Conservation (phyloP, 2,329 filamentous ascomycete genomes). For the Fusarium temperatum region DNA sequence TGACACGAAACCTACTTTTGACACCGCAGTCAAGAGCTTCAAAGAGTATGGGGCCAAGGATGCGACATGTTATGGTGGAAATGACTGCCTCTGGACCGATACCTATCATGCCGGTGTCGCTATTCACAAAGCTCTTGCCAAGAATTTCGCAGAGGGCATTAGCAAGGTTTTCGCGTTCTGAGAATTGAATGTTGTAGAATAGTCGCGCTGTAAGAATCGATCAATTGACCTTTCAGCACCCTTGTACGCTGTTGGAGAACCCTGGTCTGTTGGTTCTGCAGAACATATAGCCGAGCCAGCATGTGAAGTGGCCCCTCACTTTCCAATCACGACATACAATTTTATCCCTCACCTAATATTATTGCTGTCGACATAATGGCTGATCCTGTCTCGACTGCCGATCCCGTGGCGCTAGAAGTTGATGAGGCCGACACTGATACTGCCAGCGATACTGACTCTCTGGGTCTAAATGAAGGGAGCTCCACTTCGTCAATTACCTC, state of each 20-base stretch:
- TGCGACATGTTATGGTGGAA: slow-evolving; percentile 8
- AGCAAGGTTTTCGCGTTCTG: background rate
- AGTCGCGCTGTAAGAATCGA: background rate
- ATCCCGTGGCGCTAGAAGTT: slow-evolving; percentile 1
- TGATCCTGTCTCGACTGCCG: background rate
- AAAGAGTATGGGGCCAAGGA: slow-evolving; percentile 16
- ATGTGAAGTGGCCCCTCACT: background rate
- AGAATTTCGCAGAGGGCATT: slow-evolving; percentile 1
- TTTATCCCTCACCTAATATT: background rate
- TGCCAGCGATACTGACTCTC: background rate
- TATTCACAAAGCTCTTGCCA: slow-evolving; percentile 18
- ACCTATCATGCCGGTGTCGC: slow-evolving; percentile 14
- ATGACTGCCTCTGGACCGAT: slow-evolving; percentile 19
- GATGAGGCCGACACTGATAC: background rate
- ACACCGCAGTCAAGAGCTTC: background rate
- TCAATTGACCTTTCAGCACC: background rate
- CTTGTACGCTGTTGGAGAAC: background rate
- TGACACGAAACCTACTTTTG: slow-evolving; percentile 14
- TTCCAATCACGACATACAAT: background rate
- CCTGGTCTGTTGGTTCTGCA: background rate
- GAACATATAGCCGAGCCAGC: background rate
- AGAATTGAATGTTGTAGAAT: background rate
- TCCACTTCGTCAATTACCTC: slow-evolving; percentile 36
- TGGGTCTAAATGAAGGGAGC: background rate
- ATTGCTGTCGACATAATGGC: background rate